Evolutionary conservation across 1,284 basidiomycete genomes (phyloP), one percentile per base, ranked within the genome.

Genomic region (Ceratorhiza oryzae-sativae): DNA sequence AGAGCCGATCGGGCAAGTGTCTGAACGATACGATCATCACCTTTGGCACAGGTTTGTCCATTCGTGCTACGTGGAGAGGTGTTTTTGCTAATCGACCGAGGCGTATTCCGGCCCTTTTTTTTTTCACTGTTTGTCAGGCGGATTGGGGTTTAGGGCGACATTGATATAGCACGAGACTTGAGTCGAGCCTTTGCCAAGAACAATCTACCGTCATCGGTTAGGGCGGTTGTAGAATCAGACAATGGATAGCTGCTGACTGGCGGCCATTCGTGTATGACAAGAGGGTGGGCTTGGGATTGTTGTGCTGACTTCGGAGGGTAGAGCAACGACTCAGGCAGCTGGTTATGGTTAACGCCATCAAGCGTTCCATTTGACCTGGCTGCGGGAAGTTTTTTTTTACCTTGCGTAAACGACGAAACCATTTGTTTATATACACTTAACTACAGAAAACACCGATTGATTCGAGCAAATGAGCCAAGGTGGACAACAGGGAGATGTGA

Each of bases 111-210:
- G 65, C 51, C 4, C 65, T 32, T 12, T 36, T 45, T 27, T 70
- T n/a, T n/a, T n/a, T n/a, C n/a, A 70, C 5, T 58, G 45, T 20
- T 45, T 70, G 41, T 70, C 20, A 27, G 34, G 3, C 30, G 65
- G 46, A 20, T 65, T 25, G 32, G 25, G 27, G 34, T 34, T 65
- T 2, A 41, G 51, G 18, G 20, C 46, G 65, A 68, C 51, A 27
- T 68, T 51, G 30, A 68, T 55, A 41, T 68, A 51, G 20, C 51
- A 34, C 65, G 51, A 68, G 36, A 68, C 39, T 27, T 41, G 23
- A n/a, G n/a, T n/a, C n/a, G n/a, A n/a, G 30, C 53, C 25, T 2
- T 34, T 42, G 13, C 12, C 34, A 12, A 55, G 3, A 3, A 51
- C 65, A 20, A 41, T 56, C 3, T 30, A 39, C 36, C 51, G 65